A percentile compares a stretch with the other conserved stretches of the same genome.
phyloP scores from a whole-genome alignment of 2,329 filamentous ascomycete genomes.

The Zasmidium cellare region DNA sequence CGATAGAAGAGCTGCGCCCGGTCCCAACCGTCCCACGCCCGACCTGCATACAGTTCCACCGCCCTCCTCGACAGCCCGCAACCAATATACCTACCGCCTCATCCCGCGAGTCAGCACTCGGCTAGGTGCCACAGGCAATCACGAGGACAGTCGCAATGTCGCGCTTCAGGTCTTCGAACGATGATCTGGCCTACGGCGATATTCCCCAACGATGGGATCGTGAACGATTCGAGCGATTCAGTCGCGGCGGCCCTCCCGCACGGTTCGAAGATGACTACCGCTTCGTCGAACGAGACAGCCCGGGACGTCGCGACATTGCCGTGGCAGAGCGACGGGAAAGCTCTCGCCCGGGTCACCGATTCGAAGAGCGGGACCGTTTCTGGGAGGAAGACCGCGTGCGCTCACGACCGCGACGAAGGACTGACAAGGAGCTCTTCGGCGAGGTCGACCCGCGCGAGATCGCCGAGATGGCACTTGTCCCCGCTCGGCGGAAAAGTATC shows the following conservation, averaged over 20 bases:
- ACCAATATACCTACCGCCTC: neutral
- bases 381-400: conserved; percentile 51
- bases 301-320: conserved; percentile 43
- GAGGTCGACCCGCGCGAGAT: conserved; percentile 48
- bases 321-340: conserved; percentile 42
- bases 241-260: conserved; percentile 31
- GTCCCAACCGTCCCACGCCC: neutral
- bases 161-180: conserved; percentile 37
- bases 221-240: conserved; percentile 51
- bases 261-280: conserved; percentile 48
- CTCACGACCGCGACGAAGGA: conserved; percentile 35
- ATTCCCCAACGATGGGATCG: conserved; percentile 53
- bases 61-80: neutral
- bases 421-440: conserved; percentile 47
- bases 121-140: conserved; percentile 1
- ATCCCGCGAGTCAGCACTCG: conserved; percentile 2
- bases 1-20: conserved; percentile 5
- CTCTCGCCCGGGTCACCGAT: conserved; percentile 37
- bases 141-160: conserved; percentile 22
- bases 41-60: neutral
- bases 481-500: conserved; percentile 56
- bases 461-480: conserved; percentile 54
- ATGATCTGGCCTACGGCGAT: conserved; percentile 45
- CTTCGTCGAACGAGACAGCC: conserved; percentile 38
- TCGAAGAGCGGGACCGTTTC: conserved; percentile 56